Conservation (phyloP, 164 flowering plant genomes). For the Macadamia integrifolia region DNA sequence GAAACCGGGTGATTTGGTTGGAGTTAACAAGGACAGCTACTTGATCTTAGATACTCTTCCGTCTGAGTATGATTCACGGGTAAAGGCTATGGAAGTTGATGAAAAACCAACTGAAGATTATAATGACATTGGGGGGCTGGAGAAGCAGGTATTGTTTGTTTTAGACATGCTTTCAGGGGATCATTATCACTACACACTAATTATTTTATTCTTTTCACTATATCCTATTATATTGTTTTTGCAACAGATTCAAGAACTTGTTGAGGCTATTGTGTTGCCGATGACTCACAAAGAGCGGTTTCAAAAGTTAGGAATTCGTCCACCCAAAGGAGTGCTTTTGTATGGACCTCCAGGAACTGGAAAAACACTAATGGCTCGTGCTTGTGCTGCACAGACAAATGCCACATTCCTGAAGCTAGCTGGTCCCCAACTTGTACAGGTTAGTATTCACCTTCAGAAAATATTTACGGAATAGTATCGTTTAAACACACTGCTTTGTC, state of each 20-base stretch:
- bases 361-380: conserved; percentile 81
- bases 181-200: background rate
- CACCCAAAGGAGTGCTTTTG: conserved; percentile 80
- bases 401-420: conserved; percentile 79
- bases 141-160: conserved; percentile 48
- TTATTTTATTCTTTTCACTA: background rate
- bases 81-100: conserved; percentile 91
- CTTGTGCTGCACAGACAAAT: conserved; percentile 86
- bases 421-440: conserved; percentile 85
- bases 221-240: background rate
- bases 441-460: conserved; percentile 7
- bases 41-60: conserved; percentile 75
- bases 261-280: conserved; percentile 87
- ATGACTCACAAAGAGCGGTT: conserved; percentile 84
- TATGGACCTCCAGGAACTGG: conserved; percentile 91
- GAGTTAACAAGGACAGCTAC: conserved; percentile 81
- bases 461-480: too few species aligned
- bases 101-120: conserved; percentile 90
- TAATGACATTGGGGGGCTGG: conserved; percentile 80
- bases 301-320: conserved; percentile 70
- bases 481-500: too few species aligned
- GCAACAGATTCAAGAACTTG: conserved; percentile 72
- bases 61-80: conserved; percentile 85
- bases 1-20: conserved; percentile 83
- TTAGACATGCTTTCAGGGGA: too few species aligned